These are phyloP conservation scores for Exophiala lecanii-corni DNA, from an alignment of 2,329 filamentous ascomycete genomes.

Conservation along the genomic window DNA sequence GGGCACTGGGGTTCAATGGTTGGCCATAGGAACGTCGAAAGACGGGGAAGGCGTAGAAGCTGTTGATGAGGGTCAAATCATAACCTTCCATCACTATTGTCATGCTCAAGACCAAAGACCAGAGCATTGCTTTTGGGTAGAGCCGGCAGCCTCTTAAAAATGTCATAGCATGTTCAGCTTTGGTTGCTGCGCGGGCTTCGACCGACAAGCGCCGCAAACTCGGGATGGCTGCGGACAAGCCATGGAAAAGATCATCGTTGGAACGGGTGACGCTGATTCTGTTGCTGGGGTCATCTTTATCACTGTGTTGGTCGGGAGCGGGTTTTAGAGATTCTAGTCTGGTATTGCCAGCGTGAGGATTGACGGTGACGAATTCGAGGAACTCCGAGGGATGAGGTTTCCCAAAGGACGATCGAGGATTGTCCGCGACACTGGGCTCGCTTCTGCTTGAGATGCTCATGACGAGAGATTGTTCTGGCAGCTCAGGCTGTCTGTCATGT, in stretches of 20 bases:
- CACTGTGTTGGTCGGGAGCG: background rate
- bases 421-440: conserved; percentile 5
- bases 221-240: conserved; percentile 22
- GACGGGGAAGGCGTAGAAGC: conserved; percentile 31
- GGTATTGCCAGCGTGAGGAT: background rate
- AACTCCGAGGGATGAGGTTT: conserved; percentile 24
- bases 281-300: conserved; percentile 2
- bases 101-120: conserved; percentile 28
- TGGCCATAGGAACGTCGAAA: conserved; percentile 31
- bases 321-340: conserved; percentile 16
- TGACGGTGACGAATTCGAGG: conserved; percentile 21
- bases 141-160: conserved; percentile 24
- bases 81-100: conserved; percentile 32
- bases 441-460: conserved; percentile 17
- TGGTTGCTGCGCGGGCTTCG: conserved; percentile 23
- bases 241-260: conserved; percentile 24
- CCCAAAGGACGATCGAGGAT: conserved; percentile 10
- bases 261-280: conserved; percentile 16
- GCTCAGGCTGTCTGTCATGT: too few species aligned
- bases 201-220: conserved; percentile 21
- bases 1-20: conserved; percentile 32
- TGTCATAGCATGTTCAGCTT: conserved; percentile 28
- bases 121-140: conserved; percentile 30
- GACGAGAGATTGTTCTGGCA: too few species aligned
- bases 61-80: conserved; percentile 29